A percentile compares a stretch with the other conserved stretches of the same genome.
phyloP scores from a whole-genome alignment of 106 monocot species.

The Acorus gramineus region DNA sequence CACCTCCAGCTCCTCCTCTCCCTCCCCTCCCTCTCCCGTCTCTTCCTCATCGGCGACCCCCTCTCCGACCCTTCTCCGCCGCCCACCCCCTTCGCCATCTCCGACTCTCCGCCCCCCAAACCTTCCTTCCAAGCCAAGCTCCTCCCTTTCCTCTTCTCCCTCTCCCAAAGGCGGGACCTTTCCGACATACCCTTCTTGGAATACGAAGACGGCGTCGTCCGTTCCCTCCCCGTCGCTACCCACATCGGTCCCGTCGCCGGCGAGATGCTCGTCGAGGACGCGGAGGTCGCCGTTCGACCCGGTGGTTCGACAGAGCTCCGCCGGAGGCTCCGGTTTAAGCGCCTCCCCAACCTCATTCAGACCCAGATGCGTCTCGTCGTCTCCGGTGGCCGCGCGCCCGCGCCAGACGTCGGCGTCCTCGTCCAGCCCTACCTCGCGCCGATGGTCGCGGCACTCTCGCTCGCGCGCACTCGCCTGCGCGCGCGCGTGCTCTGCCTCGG shows the following conservation, averaged over 20 bases:
- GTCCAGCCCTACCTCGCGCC: conserved; percentile 75
- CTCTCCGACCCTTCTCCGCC: conserved; percentile 12
- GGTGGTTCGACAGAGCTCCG: conserved; percentile 17
- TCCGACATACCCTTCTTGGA: conserved; percentile 57
- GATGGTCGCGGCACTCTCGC: conserved; percentile 57
- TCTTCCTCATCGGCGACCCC: conserved; percentile 41
- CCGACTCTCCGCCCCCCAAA: not conserved
- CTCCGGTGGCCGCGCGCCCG: not conserved
- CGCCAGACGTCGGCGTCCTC: conserved; percentile 25
- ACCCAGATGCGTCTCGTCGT: conserved; percentile 47
- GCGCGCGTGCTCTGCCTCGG: conserved; percentile 64
- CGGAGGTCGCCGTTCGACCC: conserved; percentile 24
- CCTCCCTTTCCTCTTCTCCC: conserved; percentile 54
- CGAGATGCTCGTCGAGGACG: conserved; percentile 83
- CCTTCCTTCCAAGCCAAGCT: conserved; percentile 20
- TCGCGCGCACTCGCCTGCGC: conserved; percentile 6
- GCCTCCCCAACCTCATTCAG: conserved; percentile 80
- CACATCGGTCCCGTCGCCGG: conserved; percentile 41
- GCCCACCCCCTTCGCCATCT: conserved; percentile 3
- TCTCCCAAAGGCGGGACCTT: conserved; percentile 36
- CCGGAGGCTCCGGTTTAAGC: conserved; percentile 69
- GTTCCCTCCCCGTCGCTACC: conserved; percentile 28
- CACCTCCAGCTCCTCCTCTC: conserved; percentile 62
- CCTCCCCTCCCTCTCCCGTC: conserved; percentile 31
- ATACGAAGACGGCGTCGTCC: conserved; percentile 58